These are phyloP conservation scores for Melastoma malabathricum DNA, from an alignment of 345 rosid genomes.

Conservation along the genomic window DNA sequence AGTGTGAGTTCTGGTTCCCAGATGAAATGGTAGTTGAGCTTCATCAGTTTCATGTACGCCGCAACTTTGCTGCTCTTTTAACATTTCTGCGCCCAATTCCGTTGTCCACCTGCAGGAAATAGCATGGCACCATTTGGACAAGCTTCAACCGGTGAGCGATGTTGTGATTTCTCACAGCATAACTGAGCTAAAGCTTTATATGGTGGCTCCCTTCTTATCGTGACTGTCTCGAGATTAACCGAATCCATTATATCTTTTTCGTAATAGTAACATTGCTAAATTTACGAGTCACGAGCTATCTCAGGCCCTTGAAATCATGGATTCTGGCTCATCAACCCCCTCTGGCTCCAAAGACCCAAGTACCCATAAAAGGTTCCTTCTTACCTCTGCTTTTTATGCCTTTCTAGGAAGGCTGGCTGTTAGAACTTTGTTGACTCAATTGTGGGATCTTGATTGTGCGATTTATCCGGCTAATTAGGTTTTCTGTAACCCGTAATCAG, in stretches of 20 bases:
- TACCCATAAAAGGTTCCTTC: constrained; percentile 52
- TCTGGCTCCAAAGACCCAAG: constrained; percentile 37
- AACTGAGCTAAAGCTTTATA: constrained; percentile 85
- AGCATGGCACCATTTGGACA: constrained; percentile 87
- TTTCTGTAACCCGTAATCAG: constrained; percentile 17
- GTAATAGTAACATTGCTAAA: neutral
- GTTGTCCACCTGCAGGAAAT: constrained; percentile 55
- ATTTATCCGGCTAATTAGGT: constrained; percentile 3
- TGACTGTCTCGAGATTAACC: constrained; percentile 21
- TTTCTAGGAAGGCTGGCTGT: neutral
- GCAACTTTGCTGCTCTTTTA: no score
- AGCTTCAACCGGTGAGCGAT: constrained; percentile 60
- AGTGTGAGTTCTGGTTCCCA: constrained; percentile 45
- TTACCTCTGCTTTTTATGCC: neutral
- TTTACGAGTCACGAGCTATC: constrained; percentile 5
- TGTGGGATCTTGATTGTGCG: neutral
- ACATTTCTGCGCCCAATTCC: no score
- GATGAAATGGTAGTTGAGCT: neutral
- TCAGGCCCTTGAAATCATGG: constrained; percentile 73
- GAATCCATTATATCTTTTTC: no score
- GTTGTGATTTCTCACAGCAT: constrained; percentile 78
- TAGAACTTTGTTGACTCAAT: no score
- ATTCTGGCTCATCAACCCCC: constrained; percentile 48
- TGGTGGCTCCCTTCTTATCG: constrained; percentile 92
- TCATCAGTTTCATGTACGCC: neutral